Conservation (phyloP, 2,329 filamentous ascomycete genomes). For the Neoscytalidium dimidiatum region DNA sequence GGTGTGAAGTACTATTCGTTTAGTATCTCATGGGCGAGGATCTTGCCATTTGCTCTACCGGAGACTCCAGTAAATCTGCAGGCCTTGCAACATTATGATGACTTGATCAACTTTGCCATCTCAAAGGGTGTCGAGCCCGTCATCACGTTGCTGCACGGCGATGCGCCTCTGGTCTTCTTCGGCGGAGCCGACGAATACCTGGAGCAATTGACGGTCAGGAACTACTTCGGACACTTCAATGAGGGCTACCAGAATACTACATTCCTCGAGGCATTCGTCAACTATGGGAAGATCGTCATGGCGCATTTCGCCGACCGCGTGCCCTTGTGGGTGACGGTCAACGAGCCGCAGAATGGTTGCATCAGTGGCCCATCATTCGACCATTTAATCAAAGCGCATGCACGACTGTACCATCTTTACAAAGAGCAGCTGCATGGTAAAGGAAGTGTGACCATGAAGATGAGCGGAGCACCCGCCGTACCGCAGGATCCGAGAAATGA, state of each 20-base stretch:
- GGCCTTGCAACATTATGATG: constrained; percentile 51
- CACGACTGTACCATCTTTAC: not conserved
- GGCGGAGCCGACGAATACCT: constrained; percentile 17
- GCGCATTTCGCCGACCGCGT: constrained; percentile 41
- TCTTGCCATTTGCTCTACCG: constrained; percentile 47
- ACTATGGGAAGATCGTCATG: constrained; percentile 44
- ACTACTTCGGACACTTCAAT: not conserved
- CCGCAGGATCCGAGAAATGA: not conserved
- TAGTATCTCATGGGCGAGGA: constrained; percentile 51
- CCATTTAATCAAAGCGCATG: not conserved
- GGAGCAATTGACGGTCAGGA: not conserved
- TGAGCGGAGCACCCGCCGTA: not conserved
- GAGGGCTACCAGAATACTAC: constrained; percentile 30
- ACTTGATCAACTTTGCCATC: constrained; percentile 48
- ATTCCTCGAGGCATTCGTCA: constrained; percentile 38
- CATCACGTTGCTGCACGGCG: constrained; percentile 40
- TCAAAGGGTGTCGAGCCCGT: constrained; percentile 46
- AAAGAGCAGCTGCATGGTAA: not conserved
- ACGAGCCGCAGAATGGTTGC: constrained; percentile 29
- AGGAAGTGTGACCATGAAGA: not conserved
- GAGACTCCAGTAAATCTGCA: constrained; percentile 46
- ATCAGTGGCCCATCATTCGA: not conserved
- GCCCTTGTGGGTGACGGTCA: constrained; percentile 45
- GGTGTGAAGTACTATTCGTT: constrained; percentile 44
- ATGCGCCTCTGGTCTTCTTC: constrained; percentile 23